A percentile compares a stretch with the other conserved stretches of the same genome.
Conservation (phyloP, 2,329 filamentous ascomycete species). For the Ophiognomonia clavigignenti-juglandacearum region DNA sequence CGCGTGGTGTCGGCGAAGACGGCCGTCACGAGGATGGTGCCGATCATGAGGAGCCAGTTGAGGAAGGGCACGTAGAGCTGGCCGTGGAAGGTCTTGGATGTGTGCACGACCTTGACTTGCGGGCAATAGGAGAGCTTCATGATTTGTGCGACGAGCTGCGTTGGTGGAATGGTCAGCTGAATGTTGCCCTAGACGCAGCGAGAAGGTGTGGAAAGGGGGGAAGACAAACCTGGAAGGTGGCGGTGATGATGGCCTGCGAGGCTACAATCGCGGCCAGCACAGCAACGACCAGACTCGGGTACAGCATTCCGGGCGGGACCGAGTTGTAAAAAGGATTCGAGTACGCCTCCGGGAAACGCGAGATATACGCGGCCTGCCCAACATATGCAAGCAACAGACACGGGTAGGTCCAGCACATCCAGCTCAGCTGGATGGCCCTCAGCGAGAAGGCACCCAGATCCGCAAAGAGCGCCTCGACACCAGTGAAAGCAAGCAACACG, state of each 20-base stretch:
- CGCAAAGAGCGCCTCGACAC: slow-evolving; percentile 70
- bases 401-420: slow-evolving; percentile 63
- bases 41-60: slow-evolving; percentile 72
- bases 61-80: slow-evolving; percentile 71
- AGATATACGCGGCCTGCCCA: slow-evolving; percentile 70
- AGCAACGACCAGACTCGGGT: slow-evolving; percentile 62
- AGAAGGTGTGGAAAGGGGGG: too few relatives aligned
- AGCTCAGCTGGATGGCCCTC: slow-evolving; percentile 65
- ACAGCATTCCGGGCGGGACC: slow-evolving; percentile 61
- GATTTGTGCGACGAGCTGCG: slow-evolving; percentile 54
- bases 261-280: slow-evolving; percentile 68
- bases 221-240: slow-evolving; percentile 56
- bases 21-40: slow-evolving; percentile 64
- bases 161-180: background rate
- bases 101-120: slow-evolving; percentile 67
- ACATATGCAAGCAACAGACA: slow-evolving; percentile 59
- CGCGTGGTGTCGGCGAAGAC: slow-evolving; percentile 66
- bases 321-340: slow-evolving; percentile 70
- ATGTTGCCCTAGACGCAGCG: accelerated
- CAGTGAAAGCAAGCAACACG: slow-evolving; percentile 69
- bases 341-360: slow-evolving; percentile 48
- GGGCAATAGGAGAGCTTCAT: slow-evolving; percentile 69
- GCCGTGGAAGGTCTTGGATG: slow-evolving; percentile 62
- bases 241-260: slow-evolving; percentile 72
- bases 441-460: slow-evolving; percentile 69